Conservation (phyloP, 2,329 filamentous ascomycete species). For the Verticillium tricorpus region DNA sequence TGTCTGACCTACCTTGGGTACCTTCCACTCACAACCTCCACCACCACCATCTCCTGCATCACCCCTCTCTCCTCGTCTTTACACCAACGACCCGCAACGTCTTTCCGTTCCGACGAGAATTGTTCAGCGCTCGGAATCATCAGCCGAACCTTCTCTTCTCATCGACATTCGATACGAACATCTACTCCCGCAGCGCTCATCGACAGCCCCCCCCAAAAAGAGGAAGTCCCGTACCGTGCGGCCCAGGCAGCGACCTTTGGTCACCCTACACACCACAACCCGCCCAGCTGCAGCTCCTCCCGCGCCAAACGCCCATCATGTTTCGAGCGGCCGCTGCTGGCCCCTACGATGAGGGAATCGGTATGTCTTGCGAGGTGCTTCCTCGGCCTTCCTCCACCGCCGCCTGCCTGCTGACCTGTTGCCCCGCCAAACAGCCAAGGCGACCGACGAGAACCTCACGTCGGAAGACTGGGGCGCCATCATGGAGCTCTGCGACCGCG, state of each 20-base stretch:
- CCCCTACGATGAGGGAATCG: constrained; percentile 56
- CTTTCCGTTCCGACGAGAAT: neutral
- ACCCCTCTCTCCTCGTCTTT: neutral
- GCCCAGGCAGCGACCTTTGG: neutral
- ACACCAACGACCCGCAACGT: neutral
- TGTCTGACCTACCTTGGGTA: neutral
- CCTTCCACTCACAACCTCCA: neutral
- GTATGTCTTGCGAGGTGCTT: constrained; percentile 34
- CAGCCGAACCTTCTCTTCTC: neutral
- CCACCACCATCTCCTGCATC: neutral
- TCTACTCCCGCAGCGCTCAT: neutral
- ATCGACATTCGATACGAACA: neutral
- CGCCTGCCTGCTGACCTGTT: neutral
- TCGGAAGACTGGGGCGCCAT: constrained; percentile 68
- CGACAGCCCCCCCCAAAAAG: neutral
- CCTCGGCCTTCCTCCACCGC: neutral
- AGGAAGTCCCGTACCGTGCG: neutral
- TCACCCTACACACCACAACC: constrained; percentile 1
- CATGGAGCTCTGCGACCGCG: constrained; percentile 60
- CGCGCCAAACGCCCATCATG: constrained; percentile 36
- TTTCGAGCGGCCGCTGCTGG: constrained; percentile 53
- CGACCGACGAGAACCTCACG: constrained; percentile 96
- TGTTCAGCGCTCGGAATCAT: neutral
- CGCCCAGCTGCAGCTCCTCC: constrained; percentile 5
- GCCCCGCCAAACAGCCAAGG: constrained; percentile 47